A percentile compares a stretch with the other conserved stretches of the same genome.
These are phyloP conservation scores for Toxicodendron radicans DNA, from an alignment of 345 rosid genomes.

Conservation along the genomic window DNA sequence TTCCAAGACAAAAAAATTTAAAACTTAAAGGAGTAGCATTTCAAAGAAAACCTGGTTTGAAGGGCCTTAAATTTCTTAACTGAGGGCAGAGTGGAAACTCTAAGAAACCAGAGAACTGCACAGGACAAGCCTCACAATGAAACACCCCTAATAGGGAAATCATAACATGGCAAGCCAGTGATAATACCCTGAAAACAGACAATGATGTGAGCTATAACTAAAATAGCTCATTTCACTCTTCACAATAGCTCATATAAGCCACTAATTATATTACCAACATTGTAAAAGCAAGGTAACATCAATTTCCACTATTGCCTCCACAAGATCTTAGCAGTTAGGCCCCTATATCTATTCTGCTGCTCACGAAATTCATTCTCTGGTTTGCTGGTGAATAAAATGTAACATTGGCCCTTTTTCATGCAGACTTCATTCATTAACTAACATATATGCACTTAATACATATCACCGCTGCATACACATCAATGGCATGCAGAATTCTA, in stretches of 20 bases:
- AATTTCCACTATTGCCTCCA: neutral
- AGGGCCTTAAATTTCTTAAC: neutral
- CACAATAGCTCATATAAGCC: neutral
- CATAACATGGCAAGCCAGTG: neutral
- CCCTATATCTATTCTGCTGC: slow-evolving; percentile 6
- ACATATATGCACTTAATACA: neutral
- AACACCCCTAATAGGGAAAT: neutral
- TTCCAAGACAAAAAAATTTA: neutral
- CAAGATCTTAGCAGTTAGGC: slow-evolving; percentile 2
- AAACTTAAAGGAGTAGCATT: neutral
- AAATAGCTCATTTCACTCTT: neutral
- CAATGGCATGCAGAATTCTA: slow-evolving; percentile 1
- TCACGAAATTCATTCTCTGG: neutral
- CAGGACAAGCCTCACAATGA: neutral
- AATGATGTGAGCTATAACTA: neutral
- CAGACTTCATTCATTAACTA: neutral
- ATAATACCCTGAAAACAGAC: neutral
- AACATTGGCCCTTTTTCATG: neutral
- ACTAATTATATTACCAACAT: neutral
- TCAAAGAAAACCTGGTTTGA: neutral
- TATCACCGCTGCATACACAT: neutral
- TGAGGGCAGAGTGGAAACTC: neutral
- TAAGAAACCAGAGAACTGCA: neutral
- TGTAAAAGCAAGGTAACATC: neutral
- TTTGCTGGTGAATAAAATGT: neutral